Evolutionary conservation across 495 filamentous ascomycete species (phyloP), one percentile per base, ranked within the genome.

Genomic region (Penicillium argentinense): DNA sequence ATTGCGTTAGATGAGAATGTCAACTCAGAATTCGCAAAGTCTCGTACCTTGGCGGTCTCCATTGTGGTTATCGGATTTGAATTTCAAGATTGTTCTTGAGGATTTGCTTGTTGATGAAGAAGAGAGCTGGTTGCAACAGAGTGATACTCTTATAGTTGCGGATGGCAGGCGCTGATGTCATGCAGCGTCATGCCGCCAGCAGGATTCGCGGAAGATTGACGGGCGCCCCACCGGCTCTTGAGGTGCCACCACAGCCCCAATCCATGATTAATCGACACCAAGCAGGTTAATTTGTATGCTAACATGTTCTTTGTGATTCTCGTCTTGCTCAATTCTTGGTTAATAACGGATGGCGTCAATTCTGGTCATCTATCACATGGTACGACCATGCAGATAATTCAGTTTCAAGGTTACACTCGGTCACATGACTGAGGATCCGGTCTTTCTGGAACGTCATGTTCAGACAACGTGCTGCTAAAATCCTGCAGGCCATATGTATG

Each of bases 31-130:
- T n/a, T n/a, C n/a, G 3, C 12, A 14, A 23, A 23, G 13, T 19
- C 12, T 16, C 49, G 27, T 27, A 57, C 54, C 54, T 57, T 57
- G 37, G 42, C 45, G 27, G 54, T 49, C 41, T 57, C 54, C 54
- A 57, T 56, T 30, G 27, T 50, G 53, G 42, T 30, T 17, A 21
- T 18, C 19, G 36, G 29, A 32, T 32, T 9, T 11, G 28, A 14
- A n/a, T 16, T 9, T 13, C 11, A 26, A 26, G 5, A 26, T 5
- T 5, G 11, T 26, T 5, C 11, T 26, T 26, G 25, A 26, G 11
- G 11, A 26, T 26, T 33, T 33, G 12, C 7, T 1, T 33, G 29
- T 32, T 5, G n/a, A 33, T 4, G 29, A 14, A 33, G 29, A 33
- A 33, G 29, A 33, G 29, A n/a, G 18, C 5, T 36, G 33, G 12